Base-by-base conservation (phyloP, 306 rosid species). In the Cyclanthera cordifolia region DNA sequence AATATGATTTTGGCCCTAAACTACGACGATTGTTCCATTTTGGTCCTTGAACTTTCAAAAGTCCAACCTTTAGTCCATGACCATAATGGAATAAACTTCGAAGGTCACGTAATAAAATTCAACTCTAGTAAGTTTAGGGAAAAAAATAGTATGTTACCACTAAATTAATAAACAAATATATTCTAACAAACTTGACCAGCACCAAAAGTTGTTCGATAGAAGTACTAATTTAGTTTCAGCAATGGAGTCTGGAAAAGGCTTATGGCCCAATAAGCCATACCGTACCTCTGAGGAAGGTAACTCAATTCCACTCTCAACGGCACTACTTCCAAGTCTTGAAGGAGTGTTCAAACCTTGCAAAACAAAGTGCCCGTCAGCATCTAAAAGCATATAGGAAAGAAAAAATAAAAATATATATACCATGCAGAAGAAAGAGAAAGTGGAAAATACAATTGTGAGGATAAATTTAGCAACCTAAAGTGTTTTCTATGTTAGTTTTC, bases 201-300 rank as follows among this genome's bases (percentile, higher is more conserved):
- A n/a, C n/a, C n/a, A n/a, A n/a, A n/a, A 47, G 3, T 48, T 68
- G 21, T 32, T 48, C 17, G 8, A 47, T 16, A 28, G 28, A 48
- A 8, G 8, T n/a, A 17, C 16, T 67, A 10, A 25, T 16, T 13
- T 30, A 23, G 17, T 67, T 23, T 12, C 51, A 2, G 21, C 52
- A 64, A 61, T 5, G n/a, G 37, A 19, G 1, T 9, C 19, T 19
- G 23, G 67, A 13, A 59, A 59, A 17, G 8, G 66, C 7, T 5
- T 16, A 58, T 25, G 21, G 28, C 21, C 41, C 64, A 57, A 12
- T 27, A 43, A 57, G 67, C 21, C 76, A 70, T n/a, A n/a, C n/a
- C n/a, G n/a, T 84, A 93, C 98, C 98, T 89, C 90, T 70, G 85
- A 80, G 54, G 87, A 79, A 73, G 85, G 97, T 51, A 93, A 59